phyloP scores from a whole-genome alignment of 2,329 filamentous ascomycete species.

The Aspergillus pseudonomiae region DNA sequence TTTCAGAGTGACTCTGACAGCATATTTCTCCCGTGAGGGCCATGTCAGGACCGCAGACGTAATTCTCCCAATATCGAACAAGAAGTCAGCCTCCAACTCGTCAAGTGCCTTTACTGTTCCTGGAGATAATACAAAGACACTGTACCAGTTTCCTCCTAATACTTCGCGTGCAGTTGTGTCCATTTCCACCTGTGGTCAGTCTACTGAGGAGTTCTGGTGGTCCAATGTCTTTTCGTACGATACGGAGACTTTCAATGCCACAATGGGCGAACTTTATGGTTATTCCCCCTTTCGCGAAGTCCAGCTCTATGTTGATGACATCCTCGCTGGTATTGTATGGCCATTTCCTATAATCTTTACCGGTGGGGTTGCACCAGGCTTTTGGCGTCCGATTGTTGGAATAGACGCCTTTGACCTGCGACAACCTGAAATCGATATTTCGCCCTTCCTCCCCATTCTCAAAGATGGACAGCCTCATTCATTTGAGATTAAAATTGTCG shows the following conservation, averaged over 20 bases:
- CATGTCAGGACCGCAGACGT: not conserved
- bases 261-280: not conserved
- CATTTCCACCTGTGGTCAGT: constrained; percentile 76
- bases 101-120: not conserved
- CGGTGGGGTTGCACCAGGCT: constrained; percentile 73
- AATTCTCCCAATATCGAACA: not conserved
- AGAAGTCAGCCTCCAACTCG: not conserved
- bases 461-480: constrained; percentile 51
- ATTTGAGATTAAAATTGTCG: not conserved
- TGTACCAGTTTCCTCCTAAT: constrained; percentile 53
- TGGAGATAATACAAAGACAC: constrained; percentile 36
- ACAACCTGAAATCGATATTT: constrained; percentile 81
- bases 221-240: constrained; percentile 54
- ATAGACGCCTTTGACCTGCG: constrained; percentile 77
- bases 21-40: not conserved
- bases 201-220: constrained; percentile 84
- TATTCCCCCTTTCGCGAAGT: not conserved
- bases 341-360: not conserved
- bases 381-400: constrained; percentile 78
- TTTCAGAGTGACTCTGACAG: constrained; percentile 65
- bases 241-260: not conserved
- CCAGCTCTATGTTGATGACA: not conserved
- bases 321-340: not conserved
- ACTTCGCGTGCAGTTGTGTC: constrained; percentile 71
- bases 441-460: constrained; percentile 71